phyloP scores from a whole-genome alignment of 2,329 filamentous ascomycete species.

The Trichoderma afroharzianum region DNA sequence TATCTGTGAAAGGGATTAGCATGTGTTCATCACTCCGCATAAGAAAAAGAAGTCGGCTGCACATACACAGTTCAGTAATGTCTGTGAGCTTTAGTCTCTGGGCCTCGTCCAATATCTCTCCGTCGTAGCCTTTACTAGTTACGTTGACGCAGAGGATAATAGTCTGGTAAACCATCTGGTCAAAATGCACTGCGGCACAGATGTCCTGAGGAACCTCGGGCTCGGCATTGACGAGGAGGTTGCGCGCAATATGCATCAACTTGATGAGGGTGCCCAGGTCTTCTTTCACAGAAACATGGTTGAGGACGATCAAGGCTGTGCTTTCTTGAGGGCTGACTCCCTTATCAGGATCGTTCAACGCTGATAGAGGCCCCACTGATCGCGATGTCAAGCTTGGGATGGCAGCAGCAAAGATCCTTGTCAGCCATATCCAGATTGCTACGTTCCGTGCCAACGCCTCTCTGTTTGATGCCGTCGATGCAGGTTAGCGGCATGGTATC shows the following conservation, averaged over 20 bases:
- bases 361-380: conserved; percentile 54
- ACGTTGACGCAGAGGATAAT: conserved; percentile 65
- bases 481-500: background rate
- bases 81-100: conserved; percentile 57
- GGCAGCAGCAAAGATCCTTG: conserved; percentile 58
- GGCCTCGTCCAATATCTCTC: conserved; percentile 57
- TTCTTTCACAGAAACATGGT: conserved; percentile 58
- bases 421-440: conserved; percentile 63
- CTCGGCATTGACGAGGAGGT: conserved; percentile 61
- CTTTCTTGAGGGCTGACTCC: conserved; percentile 59
- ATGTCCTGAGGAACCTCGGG: conserved; percentile 64
- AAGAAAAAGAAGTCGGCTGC: background rate
- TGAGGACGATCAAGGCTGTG: conserved; percentile 59
- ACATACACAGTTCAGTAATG: conserved; percentile 61
- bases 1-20: conserved; percentile 42
- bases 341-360: conserved; percentile 51
- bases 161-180: conserved; percentile 63
- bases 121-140: conserved; percentile 64
- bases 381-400: conserved; percentile 58
- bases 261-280: conserved; percentile 63
- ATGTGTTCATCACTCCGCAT: background rate
- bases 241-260: conserved; percentile 63
- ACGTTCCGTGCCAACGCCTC: conserved; percentile 60
- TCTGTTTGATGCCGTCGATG: conserved; percentile 31
- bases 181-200: conserved; percentile 60